Evolutionary conservation across 225 moss, liverwort and hornwort species (phyloP).

Genomic region (Straminergon stramineum): DNA sequence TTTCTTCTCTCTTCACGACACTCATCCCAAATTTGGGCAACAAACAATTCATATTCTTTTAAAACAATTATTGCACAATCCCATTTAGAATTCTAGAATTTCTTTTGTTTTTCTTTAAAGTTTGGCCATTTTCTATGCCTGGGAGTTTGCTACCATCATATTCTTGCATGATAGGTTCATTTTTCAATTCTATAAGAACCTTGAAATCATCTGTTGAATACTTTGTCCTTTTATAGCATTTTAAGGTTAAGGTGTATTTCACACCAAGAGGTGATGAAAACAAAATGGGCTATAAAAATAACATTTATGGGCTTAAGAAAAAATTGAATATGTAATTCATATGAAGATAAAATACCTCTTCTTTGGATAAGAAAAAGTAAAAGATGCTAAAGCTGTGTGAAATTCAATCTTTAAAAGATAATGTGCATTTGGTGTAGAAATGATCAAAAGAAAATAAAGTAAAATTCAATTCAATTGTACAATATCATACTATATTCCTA

Average conservation of each 20-base stretch:
- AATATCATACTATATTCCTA: not conserved
- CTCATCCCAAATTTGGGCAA: fast-evolving
- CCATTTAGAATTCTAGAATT: not conserved
- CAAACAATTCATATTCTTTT: not conserved
- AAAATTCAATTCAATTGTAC: not conserved
- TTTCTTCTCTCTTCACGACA: fast-evolving
- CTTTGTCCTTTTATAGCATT: not conserved
- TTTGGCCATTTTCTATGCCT: not conserved
- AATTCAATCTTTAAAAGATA: not conserved
- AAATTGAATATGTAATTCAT: not conserved
- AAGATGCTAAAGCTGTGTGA: not conserved
- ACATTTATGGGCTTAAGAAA: not conserved
- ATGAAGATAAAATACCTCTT: too few relatives aligned
- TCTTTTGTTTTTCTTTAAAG: not conserved
- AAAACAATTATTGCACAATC: not conserved
- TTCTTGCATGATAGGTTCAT: not conserved
- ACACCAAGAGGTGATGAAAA: not conserved
- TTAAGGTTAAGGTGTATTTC: not conserved
- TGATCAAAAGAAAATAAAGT: not conserved
- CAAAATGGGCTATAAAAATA: not conserved
- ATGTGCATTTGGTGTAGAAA: not conserved
- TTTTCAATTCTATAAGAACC: not conserved
- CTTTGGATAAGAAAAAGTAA: not conserved
- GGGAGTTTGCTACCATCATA: not conserved
- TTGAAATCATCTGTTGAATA: not conserved